These are phyloP conservation scores for Capronia coronata DNA, from an alignment of 2,329 filamentous ascomycete genomes.

Conservation along the genomic window DNA sequence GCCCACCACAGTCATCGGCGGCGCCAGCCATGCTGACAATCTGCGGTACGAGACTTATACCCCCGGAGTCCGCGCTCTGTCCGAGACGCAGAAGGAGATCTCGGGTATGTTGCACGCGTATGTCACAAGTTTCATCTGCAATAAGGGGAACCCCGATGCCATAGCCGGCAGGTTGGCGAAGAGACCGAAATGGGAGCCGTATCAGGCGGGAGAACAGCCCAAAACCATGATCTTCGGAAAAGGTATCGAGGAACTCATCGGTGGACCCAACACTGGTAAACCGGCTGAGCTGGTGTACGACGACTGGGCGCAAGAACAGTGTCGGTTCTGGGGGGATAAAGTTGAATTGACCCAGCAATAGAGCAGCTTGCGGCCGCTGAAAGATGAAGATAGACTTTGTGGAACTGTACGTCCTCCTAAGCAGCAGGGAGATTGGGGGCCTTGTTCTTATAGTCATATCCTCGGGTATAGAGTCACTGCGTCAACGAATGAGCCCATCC, in stretches of 20 bases:
- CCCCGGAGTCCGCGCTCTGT: conserved; percentile 33
- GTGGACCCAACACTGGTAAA: conserved; percentile 34
- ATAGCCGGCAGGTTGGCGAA: conserved; percentile 21
- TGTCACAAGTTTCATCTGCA: conserved; percentile 44
- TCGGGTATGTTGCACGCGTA: conserved; percentile 44
- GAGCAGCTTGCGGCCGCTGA: no score
- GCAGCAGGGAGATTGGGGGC: not conserved
- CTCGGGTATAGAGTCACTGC: no score
- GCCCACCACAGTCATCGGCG: conserved; percentile 38
- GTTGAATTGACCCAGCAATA: conserved; percentile 1
- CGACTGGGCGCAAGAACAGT: not conserved
- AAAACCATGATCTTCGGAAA: conserved; percentile 43
- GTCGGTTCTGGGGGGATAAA: not conserved
- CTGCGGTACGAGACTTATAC: conserved; percentile 45
- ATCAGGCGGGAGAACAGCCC: conserved; percentile 24
- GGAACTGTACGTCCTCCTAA: no score
- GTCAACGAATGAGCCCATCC: no score
- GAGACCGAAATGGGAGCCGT: conserved; percentile 37
- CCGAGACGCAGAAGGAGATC: conserved; percentile 39
- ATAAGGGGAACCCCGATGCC: conserved; percentile 42
- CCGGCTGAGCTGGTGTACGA: conserved; percentile 38
- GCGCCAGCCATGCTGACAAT: conserved; percentile 47
- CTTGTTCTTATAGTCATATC: no score
- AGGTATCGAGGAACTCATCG: conserved; percentile 46
- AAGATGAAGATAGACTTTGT: not conserved